Percentiles rank a stretch among this genome's conserved stretches.
Evolutionary conservation across 1,284 basidiomycete genomes (phyloP).

Genomic region (Trichosporon faecale): DNA sequence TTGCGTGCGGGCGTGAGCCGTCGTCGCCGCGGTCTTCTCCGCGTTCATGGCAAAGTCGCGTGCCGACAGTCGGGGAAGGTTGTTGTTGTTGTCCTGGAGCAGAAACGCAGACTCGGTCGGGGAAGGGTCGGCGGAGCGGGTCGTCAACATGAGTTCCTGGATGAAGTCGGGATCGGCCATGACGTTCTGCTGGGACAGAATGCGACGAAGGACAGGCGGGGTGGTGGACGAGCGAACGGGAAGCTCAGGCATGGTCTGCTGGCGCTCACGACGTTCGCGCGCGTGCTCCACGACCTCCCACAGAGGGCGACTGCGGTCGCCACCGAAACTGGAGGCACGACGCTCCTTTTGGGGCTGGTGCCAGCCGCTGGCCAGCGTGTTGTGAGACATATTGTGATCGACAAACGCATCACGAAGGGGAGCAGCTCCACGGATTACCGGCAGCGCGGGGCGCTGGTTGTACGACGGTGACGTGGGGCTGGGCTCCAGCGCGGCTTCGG

Average conservation of each 20-base stretch:
- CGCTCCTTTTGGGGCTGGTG: slow-evolving; percentile 2
- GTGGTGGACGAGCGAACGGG: slow-evolving; percentile 26
- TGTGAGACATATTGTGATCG: slow-evolving; percentile 3
- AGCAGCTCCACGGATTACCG: background rate
- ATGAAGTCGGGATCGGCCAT: slow-evolving; percentile 15
- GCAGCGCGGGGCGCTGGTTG: slow-evolving; percentile 11
- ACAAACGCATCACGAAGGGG: background rate
- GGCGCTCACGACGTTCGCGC: slow-evolving; percentile 36
- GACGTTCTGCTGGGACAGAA: slow-evolving; percentile 3
- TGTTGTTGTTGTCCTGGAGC: slow-evolving; percentile 36
- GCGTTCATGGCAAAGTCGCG: slow-evolving; percentile 30
- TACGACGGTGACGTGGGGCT: slow-evolving; percentile 45
- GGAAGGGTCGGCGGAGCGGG: slow-evolving; percentile 41
- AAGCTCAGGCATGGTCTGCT: slow-evolving; percentile 17
- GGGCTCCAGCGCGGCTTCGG: slow-evolving; percentile 45
- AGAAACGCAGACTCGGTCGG: slow-evolving; percentile 36
- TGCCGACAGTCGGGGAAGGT: slow-evolving; percentile 40
- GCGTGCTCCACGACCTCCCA: slow-evolving; percentile 46
- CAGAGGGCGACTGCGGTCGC: slow-evolving; percentile 26
- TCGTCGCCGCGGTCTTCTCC: slow-evolving; percentile 18
- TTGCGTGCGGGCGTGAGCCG: slow-evolving; percentile 28
- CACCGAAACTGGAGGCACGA: slow-evolving; percentile 22
- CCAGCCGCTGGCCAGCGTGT: slow-evolving; percentile 3
- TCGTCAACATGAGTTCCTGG: slow-evolving; percentile 30
- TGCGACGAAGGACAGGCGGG: slow-evolving; percentile 37